A percentile compares a stretch with the other conserved stretches of the same genome.
Evolutionary conservation across 768 basidiomycete species (phyloP).

Genomic region (Termitomyces titanicus): DNA sequence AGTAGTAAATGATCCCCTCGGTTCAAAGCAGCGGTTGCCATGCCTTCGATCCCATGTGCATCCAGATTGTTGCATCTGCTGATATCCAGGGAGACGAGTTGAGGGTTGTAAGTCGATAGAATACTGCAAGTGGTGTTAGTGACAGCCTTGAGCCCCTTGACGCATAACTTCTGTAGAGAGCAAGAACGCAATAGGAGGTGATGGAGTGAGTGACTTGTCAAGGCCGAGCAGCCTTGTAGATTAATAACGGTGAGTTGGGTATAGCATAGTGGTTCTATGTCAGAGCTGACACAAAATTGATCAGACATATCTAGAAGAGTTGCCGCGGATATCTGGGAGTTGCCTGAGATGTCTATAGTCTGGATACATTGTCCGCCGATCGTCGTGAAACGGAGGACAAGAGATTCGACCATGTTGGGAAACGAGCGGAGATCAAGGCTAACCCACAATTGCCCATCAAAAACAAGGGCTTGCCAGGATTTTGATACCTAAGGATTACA

Average conservation of each 20-base stretch:
- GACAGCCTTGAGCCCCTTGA: slow-evolving; percentile 68
- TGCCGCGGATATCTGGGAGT: slow-evolving; percentile 44
- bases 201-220: slow-evolving; percentile 68
- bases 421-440: slow-evolving; percentile 61
- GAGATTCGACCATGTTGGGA: slow-evolving; percentile 46
- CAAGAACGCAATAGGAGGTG: slow-evolving; percentile 66
- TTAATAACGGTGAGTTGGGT: slow-evolving; percentile 73
- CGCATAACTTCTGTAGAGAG: slow-evolving; percentile 48
- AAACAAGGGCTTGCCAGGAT: slow-evolving; percentile 68
- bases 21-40: slow-evolving; percentile 39
- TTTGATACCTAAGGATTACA: slow-evolving; percentile 60
- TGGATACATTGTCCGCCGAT: slow-evolving; percentile 63
- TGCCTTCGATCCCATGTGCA: slow-evolving; percentile 53
- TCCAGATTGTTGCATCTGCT: slow-evolving; percentile 68
- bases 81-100: slow-evolving; percentile 61
- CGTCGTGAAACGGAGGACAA: slow-evolving; percentile 51
- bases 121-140: slow-evolving; percentile 73
- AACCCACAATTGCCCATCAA: slow-evolving; percentile 87
- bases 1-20: slow-evolving; percentile 50
- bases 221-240: slow-evolving; percentile 64
- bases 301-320: slow-evolving; percentile 51
- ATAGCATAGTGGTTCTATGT: slow-evolving; percentile 33
- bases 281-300: slow-evolving; percentile 42
- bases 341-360: slow-evolving; percentile 60
- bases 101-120: slow-evolving; percentile 54